Conservation (phyloP, 139 green algal species). For the Chlorokybus atmophyticus region DNA sequence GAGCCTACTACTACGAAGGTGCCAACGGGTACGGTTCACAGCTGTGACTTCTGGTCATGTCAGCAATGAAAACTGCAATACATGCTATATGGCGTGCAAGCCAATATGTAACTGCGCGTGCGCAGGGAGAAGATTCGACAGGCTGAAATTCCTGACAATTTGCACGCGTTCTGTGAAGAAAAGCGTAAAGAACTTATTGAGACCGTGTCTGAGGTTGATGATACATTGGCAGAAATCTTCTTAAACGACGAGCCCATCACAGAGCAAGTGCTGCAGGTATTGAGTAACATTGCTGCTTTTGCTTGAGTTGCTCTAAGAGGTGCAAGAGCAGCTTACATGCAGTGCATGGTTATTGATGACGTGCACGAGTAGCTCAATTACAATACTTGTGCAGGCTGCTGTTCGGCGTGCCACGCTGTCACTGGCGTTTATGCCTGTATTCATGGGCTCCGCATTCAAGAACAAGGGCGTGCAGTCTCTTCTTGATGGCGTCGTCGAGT, state of each 20-base stretch:
- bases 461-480: constrained; percentile 71
- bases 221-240: constrained; percentile 80
- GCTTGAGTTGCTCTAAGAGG: too few species aligned
- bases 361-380: too few species aligned
- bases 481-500: constrained; percentile 77
- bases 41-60: too few species aligned
- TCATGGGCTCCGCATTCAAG: constrained; percentile 91
- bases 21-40: constrained; percentile 45
- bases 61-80: too few species aligned
- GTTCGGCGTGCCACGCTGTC: constrained; percentile 46
- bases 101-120: too few species aligned
- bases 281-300: too few species aligned
- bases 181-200: constrained; percentile 34
- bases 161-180: constrained; percentile 27
- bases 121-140: constrained; percentile 35
- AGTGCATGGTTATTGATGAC: too few species aligned
- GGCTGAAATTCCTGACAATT: constrained; percentile 41
- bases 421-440: constrained; percentile 74
- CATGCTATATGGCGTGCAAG: too few species aligned
- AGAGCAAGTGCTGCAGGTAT: constrained; percentile 46
- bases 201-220: constrained; percentile 62
- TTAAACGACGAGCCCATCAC: constrained; percentile 63
- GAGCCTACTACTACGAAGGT: constrained; percentile 56
- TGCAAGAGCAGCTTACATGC: too few species aligned
- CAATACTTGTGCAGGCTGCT: constrained; percentile 20